A percentile compares a stretch with the other conserved stretches of the same genome.
phyloP scores from a whole-genome alignment of 2,329 filamentous ascomycete species.

The Fusarium papillatum region DNA sequence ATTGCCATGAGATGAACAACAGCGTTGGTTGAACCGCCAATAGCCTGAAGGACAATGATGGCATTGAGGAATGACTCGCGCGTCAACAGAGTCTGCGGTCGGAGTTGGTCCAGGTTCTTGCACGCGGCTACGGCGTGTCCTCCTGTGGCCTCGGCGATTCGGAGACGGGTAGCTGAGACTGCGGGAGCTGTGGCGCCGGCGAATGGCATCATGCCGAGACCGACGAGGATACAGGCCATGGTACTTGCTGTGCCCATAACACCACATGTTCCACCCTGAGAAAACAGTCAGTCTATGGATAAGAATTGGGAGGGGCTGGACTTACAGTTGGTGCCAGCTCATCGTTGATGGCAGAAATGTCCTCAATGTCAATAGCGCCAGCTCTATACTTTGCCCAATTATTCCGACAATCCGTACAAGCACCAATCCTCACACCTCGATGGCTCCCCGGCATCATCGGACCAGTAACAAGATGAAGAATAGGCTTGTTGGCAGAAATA shows the following conservation, averaged over 20 bases:
- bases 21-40: slow-evolving; percentile 89
- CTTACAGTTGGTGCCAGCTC: slow-evolving; percentile 78
- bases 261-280: slow-evolving; percentile 77
- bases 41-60: slow-evolving; percentile 86
- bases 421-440: slow-evolving; percentile 74
- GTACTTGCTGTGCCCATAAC: slow-evolving; percentile 96
- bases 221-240: slow-evolving; percentile 88
- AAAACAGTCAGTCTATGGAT: neutral
- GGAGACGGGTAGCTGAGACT: slow-evolving; percentile 81
- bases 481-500: slow-evolving; percentile 80
- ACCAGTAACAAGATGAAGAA: slow-evolving; percentile 77
- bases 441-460: slow-evolving; percentile 83
- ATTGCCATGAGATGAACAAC: slow-evolving; percentile 91
- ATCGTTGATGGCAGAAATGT: slow-evolving; percentile 78
- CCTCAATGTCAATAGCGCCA: slow-evolving; percentile 77
- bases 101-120: slow-evolving; percentile 75
- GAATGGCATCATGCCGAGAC: slow-evolving; percentile 84
- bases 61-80: slow-evolving; percentile 87
- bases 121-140: slow-evolving; percentile 77
- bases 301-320: neutral
- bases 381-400: slow-evolving; percentile 80
- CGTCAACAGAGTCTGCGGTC: slow-evolving; percentile 78
- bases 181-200: slow-evolving; percentile 85
- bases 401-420: slow-evolving; percentile 81
- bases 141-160: slow-evolving; percentile 82